phyloP scores from a whole-genome alignment of 2,329 filamentous ascomycete species.

The Coniochaeta sp. region DNA sequence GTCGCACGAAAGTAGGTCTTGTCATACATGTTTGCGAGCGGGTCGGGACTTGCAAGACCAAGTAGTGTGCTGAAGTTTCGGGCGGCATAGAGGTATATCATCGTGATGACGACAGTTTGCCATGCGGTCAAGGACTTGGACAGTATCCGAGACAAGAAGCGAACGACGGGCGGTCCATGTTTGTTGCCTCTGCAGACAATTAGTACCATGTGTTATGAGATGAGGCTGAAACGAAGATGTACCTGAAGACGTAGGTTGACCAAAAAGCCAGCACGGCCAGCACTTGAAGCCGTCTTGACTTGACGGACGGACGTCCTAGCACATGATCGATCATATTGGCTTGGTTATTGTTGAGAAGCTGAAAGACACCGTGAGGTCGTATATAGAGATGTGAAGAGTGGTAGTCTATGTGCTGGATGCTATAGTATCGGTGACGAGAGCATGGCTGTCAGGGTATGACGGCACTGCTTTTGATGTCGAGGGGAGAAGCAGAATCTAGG shows the following conservation, averaged over 20 bases:
- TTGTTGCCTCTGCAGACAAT: constrained; percentile 60
- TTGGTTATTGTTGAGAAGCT: neutral
- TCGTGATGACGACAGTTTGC: constrained; percentile 81
- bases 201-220: constrained; percentile 9
- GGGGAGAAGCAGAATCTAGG: neutral
- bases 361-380: no score
- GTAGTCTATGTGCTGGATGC: neutral
- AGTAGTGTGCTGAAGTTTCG: constrained; percentile 92
- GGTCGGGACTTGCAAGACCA: constrained; percentile 86
- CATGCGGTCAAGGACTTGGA: constrained; percentile 72
- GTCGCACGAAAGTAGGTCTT: constrained; percentile 91
- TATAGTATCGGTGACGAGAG: neutral
- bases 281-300: constrained; percentile 89
- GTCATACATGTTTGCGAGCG: constrained; percentile 88
- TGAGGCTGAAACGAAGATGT: constrained; percentile 10
- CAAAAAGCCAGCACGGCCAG: constrained; percentile 87
- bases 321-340: constrained; percentile 72
- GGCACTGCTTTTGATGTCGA: neutral
- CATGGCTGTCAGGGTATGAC: neutral
- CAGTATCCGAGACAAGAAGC: constrained; percentile 63
- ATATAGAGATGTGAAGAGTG: no score
- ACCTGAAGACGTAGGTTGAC: constrained; percentile 77
- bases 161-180: constrained; percentile 77
- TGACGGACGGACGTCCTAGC: constrained; percentile 79
- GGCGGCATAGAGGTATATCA: constrained; percentile 84